A percentile compares a stretch with the other conserved stretches of the same genome.
Conservation (phyloP, 2,329 filamentous ascomycete species). For the Cytospora leucostoma region DNA sequence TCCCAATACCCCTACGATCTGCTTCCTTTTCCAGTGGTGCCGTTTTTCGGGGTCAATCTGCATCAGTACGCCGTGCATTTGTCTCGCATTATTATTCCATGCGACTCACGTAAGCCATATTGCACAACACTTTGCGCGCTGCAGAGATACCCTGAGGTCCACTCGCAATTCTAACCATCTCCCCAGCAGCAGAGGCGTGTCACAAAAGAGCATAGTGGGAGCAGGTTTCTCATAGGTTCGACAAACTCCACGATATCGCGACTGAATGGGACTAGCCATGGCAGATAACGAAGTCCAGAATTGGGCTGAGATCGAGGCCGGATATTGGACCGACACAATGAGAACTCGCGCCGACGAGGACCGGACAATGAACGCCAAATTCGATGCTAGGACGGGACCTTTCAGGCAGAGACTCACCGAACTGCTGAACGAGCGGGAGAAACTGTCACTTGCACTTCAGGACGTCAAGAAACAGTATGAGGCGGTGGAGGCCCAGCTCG, state of each 20-base stretch:
- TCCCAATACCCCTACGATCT: neutral
- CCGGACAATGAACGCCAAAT: constrained; percentile 37
- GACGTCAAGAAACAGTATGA: constrained; percentile 33
- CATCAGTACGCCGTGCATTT: constrained; percentile 1
- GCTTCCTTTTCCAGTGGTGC: neutral
- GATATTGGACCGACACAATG: constrained; percentile 34
- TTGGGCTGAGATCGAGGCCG: constrained; percentile 43
- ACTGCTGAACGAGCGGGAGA: constrained; percentile 41
- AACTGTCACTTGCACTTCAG: constrained; percentile 41
- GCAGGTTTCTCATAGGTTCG: neutral
- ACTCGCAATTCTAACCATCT: constrained; percentile 4
- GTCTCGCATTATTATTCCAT: constrained; percentile 1
- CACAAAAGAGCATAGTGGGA: constrained; percentile 7
- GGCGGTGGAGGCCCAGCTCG: constrained; percentile 28
- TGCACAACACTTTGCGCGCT: neutral
- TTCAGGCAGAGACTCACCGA: constrained; percentile 38
- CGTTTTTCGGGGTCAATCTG: neutral
- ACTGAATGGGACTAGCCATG: constrained; percentile 17
- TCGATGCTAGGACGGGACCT: constrained; percentile 34
- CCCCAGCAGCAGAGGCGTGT: neutral
- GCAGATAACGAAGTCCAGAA: constrained; percentile 29
- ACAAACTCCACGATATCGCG: neutral
- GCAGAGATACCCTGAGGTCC: neutral
- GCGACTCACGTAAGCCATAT: constrained; percentile 10
- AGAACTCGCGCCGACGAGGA: constrained; percentile 33